These are phyloP conservation scores for Phtheirospermum japonicum DNA, from an alignment of 257 asterid genomes.

Conservation along the genomic window DNA sequence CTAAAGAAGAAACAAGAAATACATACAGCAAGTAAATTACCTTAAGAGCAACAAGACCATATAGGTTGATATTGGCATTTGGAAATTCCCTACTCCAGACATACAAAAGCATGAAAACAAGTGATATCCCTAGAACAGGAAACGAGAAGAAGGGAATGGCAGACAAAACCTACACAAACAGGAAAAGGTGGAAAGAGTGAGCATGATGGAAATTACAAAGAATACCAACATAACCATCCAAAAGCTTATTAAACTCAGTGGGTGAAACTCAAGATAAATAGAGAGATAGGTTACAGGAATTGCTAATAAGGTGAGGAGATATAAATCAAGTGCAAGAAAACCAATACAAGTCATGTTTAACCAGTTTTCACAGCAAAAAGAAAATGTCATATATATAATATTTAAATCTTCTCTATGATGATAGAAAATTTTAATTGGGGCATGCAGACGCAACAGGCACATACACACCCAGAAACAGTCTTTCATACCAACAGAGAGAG, in stretches of 20 bases:
- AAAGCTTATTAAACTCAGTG: slow-evolving; percentile 14
- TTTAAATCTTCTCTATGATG: slow-evolving; percentile 8
- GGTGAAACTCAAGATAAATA: neutral
- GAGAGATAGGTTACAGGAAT: slow-evolving; percentile 7
- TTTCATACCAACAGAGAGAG: slow-evolving; percentile 61
- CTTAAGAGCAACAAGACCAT: slow-evolving; percentile 88
- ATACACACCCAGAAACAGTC: neutral
- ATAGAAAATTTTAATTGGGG: neutral
- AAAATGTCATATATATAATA: neutral
- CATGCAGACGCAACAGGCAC: slow-evolving; percentile 7
- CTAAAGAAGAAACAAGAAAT: neutral
- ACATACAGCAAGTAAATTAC: slow-evolving; percentile 36
- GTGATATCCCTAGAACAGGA: slow-evolving; percentile 70
- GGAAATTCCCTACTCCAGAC: slow-evolving; percentile 98
- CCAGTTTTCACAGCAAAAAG: slow-evolving; percentile 4
- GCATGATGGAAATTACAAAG: slow-evolving; percentile 1
- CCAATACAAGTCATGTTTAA: neutral
- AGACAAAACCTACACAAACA: slow-evolving; percentile 63
- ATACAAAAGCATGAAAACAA: slow-evolving; percentile 96
- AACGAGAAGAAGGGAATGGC: slow-evolving; percentile 65
- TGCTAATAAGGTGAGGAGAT: neutral
- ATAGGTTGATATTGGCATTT: slow-evolving; percentile 68
- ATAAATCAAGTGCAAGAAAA: neutral
- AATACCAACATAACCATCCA: slow-evolving; percentile 1
- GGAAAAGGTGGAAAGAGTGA: slow-evolving; percentile 15